Evolutionary conservation across 495 filamentous ascomycete genomes (phyloP).

Genomic region (Penicillium odoratum): DNA sequence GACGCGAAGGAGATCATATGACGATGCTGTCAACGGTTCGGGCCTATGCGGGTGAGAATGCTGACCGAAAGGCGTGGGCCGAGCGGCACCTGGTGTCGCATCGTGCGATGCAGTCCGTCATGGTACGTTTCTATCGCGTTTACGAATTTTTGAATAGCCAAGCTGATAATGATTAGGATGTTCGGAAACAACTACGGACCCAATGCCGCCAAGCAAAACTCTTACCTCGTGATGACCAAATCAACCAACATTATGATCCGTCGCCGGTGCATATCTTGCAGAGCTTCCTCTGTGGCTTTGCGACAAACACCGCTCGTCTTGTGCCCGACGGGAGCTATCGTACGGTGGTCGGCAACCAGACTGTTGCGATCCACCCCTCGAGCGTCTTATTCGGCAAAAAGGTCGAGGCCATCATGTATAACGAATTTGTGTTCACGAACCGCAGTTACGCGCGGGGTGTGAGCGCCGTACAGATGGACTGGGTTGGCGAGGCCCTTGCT

Average conservation of each 20-base stretch:
- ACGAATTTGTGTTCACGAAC: constrained; percentile 93
- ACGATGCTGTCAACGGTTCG: constrained; percentile 84
- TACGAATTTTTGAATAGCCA: background rate
- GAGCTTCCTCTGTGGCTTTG: constrained; percentile 80
- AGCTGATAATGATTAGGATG: constrained; percentile 50
- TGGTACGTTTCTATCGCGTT: constrained; percentile 50
- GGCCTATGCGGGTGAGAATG: constrained; percentile 71
- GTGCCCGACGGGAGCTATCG: constrained; percentile 83
- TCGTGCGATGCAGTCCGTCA: constrained; percentile 77
- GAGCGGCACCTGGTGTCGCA: constrained; percentile 73
- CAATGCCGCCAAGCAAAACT: constrained; percentile 55
- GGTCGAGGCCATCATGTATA: constrained; percentile 91
- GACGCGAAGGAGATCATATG: constrained; percentile 86
- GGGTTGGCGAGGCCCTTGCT: constrained; percentile 72
- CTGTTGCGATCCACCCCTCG: constrained; percentile 84
- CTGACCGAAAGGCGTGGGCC: constrained; percentile 76
- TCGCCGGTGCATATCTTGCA: constrained; percentile 61
- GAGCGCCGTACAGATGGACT: constrained; percentile 81
- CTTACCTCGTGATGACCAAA: constrained; percentile 24
- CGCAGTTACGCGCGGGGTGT: constrained; percentile 89
- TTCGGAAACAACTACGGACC: constrained; percentile 81
- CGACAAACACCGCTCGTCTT: constrained; percentile 77
- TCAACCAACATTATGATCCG: constrained; percentile 22
- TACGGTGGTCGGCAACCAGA: constrained; percentile 80
- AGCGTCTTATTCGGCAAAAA: constrained; percentile 85